Percentiles rank a stretch among this genome's conserved stretches.
phyloP scores from a whole-genome alignment of 768 basidiomycete genomes.

The Chalciporus piperatus region DNA sequence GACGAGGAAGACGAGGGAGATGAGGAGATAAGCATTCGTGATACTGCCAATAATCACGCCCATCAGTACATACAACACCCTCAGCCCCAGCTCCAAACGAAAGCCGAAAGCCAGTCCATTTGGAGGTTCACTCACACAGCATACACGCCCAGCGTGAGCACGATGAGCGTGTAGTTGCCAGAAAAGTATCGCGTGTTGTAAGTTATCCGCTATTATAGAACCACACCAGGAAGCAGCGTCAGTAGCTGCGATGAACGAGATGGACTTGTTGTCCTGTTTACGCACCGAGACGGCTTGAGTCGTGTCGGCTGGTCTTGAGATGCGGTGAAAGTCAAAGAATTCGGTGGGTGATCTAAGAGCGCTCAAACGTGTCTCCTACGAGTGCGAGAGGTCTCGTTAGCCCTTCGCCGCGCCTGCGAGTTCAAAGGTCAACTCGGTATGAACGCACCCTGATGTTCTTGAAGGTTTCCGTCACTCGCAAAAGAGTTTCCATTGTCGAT shows the following conservation, averaged over 20 bases:
- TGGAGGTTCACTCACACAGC: conserved; percentile 57
- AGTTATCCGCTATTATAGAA: conserved; percentile 94
- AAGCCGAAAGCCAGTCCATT: no score
- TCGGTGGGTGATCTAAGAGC: conserved; percentile 69
- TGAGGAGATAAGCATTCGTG: conserved; percentile 77
- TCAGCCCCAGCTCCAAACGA: neutral
- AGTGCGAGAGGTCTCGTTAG: neutral
- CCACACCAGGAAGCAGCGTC: neutral
- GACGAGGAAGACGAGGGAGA: conserved; percentile 84
- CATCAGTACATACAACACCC: neutral
- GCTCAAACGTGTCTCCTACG: conserved; percentile 75
- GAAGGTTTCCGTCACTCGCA: conserved; percentile 67
- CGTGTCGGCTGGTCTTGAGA: conserved; percentile 81
- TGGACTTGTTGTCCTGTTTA: conserved; percentile 1
- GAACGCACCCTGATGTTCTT: conserved; percentile 67
- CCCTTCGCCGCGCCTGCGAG: neutral
- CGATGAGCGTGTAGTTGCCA: conserved; percentile 84
- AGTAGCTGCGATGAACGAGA: neutral
- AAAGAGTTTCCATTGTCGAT: conserved; percentile 56
- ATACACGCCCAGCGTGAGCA: conserved; percentile 78
- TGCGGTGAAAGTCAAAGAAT: conserved; percentile 80
- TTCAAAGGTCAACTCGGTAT: neutral
- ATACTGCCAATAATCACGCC: conserved; percentile 45
- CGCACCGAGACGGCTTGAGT: conserved; percentile 75
- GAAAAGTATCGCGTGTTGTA: conserved; percentile 93